Percentiles rank a stretch among this genome's conserved stretches.
Evolutionary conservation across 2,329 filamentous ascomycete genomes (phyloP).

Genomic region (Neocucurbitaria cava): DNA sequence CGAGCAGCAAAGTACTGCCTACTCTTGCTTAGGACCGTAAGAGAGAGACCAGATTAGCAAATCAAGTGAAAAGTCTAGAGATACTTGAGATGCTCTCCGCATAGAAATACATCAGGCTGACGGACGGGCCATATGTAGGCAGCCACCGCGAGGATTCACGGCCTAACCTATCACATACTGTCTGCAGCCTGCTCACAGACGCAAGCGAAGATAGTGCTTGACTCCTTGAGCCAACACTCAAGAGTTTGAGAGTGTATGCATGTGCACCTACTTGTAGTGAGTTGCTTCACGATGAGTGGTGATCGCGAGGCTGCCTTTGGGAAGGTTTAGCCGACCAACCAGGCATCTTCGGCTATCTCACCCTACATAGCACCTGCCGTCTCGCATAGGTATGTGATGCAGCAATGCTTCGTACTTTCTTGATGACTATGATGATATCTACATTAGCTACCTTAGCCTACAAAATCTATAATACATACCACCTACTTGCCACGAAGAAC

Average conservation of each 20-base stretch:
- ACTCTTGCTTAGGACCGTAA: neutral
- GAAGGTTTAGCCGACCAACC: neutral
- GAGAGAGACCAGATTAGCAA: neutral
- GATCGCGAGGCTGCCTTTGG: neutral
- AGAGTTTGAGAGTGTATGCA: neutral
- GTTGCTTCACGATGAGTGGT: neutral
- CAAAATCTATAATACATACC: neutral
- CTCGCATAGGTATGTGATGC: no score
- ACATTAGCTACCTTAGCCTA: neutral
- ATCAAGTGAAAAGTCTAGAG: neutral
- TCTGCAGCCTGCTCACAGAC: neutral
- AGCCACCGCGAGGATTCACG: neutral
- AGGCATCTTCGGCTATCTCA: neutral
- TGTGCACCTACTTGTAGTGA: neutral
- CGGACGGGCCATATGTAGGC: constrained; percentile 5
- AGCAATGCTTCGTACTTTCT: no score
- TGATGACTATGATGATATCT: neutral
- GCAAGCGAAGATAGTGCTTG: neutral
- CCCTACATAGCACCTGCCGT: no score
- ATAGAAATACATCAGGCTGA: neutral
- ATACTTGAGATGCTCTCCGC: neutral
- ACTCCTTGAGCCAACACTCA: neutral
- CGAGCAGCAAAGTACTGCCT: neutral
- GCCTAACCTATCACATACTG: neutral
- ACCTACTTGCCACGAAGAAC: neutral